phyloP scores from a whole-genome alignment of 169 alveolate species.

The Besnoitia besnoiti region DNA sequence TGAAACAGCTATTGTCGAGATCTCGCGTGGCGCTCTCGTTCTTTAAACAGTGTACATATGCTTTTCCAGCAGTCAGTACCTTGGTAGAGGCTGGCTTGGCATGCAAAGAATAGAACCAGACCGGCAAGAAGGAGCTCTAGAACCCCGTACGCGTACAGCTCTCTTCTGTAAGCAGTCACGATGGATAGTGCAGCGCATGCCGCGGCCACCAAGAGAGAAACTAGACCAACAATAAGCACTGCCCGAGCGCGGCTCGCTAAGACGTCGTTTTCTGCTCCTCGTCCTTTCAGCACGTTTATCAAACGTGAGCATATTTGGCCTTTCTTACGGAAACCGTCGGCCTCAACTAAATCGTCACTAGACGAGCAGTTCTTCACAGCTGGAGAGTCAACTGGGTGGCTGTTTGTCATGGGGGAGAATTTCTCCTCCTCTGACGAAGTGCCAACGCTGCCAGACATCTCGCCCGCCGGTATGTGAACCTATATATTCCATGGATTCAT shows the following conservation, averaged over 20 bases:
- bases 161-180: neutral
- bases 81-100: neutral
- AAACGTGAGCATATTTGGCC: neutral
- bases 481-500: too few species aligned
- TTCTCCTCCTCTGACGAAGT: neutral
- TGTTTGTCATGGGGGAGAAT: neutral
- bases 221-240: neutral
- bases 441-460: neutral
- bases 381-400: neutral
- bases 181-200: neutral
- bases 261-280: neutral
- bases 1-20: too few species aligned
- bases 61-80: neutral
- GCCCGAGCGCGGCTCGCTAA: neutral
- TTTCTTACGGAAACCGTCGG: neutral
- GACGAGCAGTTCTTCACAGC: neutral
- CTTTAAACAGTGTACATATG: too few species aligned
- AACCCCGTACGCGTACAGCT: neutral
- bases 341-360: neutral
- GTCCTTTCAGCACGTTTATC: neutral
- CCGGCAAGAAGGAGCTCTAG: neutral
- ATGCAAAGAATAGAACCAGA: neutral
- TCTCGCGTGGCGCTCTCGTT: too few species aligned
- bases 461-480: too few species aligned
- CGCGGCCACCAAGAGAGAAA: neutral